These are phyloP conservation scores for Naematelia encephala DNA, from an alignment of 768 basidiomycete species.

Conservation along the genomic window DNA sequence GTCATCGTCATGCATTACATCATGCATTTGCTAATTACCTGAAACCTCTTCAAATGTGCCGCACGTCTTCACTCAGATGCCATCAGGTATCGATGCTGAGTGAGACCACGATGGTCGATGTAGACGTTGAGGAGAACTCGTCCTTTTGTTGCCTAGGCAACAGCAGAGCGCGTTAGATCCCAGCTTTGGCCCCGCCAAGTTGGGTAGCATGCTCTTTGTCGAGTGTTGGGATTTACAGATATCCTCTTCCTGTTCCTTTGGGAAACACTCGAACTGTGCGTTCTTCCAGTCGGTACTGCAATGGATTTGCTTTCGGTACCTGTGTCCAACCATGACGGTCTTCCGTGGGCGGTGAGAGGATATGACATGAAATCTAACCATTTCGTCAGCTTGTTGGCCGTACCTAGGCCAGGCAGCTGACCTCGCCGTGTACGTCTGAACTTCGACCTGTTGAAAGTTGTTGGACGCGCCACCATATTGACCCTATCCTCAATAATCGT, in stretches of 20 bases:
- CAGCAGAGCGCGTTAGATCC: too few species aligned
- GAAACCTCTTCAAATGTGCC: too few species aligned
- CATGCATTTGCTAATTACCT: too few species aligned
- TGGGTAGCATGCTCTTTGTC: not conserved
- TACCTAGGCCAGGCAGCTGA: too few species aligned
- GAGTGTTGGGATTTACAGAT: constrained; percentile 19
- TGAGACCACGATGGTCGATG: too few species aligned
- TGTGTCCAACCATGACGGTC: constrained; percentile 8
- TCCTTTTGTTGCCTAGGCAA: too few species aligned
- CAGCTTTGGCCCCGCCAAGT: too few species aligned
- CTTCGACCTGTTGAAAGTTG: constrained; percentile 40
- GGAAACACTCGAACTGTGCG: constrained; percentile 43
- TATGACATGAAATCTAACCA: constrained; percentile 43
- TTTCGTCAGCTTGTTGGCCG: not conserved
- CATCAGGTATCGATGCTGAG: too few species aligned
- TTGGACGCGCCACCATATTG: constrained; percentile 43
- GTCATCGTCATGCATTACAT: too few species aligned
- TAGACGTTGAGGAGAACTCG: too few species aligned
- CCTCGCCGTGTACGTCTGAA: constrained; percentile 48
- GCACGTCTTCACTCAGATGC: too few species aligned
- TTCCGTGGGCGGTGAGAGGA: constrained; percentile 5
- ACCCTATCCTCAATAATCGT: constrained; percentile 28
- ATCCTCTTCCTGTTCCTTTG: constrained; percentile 48
- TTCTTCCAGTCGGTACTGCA: constrained; percentile 45
- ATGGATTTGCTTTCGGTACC: constrained; percentile 28